Evolutionary conservation across 1,139 yeast species (phyloP), one percentile per base, ranked within the genome.

Genomic region (Blastobotrys buckinghamii): DNA sequence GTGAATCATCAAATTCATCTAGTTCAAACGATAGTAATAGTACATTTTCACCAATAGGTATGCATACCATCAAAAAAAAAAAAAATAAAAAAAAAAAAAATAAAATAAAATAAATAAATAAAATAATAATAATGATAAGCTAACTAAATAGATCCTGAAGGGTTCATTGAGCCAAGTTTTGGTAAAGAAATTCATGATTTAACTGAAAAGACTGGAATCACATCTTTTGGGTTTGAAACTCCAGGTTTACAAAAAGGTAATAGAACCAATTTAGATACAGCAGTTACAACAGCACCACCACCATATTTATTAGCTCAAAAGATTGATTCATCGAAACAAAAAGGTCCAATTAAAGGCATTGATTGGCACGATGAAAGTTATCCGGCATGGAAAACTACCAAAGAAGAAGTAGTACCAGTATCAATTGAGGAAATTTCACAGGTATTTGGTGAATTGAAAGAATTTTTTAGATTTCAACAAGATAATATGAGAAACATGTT

Each of bases 401-500:
- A 67, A 7, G 63, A 65, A 1, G 63, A 63, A 2, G 61, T 61
- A 8, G 64, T 67, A 2, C 78, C 79, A 1, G 68, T 75, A 22
- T 58, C 75, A 0, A 68, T 68, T 45, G 72, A 69, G 47, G 79
- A 79, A 40, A 80, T 86, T 39, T 81, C 78, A 61, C 82, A 76
- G 59, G 77, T 81, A 43, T 81, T 82, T 61, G 79, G 78, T 55
- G 79, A 77, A 57, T 72, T 83, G 61, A 70, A 82, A 48, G 73
- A 74, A 61, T 75, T 76, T 62, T 81, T 84, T 66, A 90, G 90
- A 54, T 84, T 84, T 71, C 90, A 84, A 69, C 74, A 81, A 66
- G 88, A 81, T 60, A 81, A 83, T 19, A 79, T 82, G 81, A 73
- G 83, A 69, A 84, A 82, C 64, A 78, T 81, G 75, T 82, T 83